Evolutionary conservation across 2,329 filamentous ascomycete species (phyloP), one percentile per base, ranked within the genome.

Genomic region (Microdochium bolleyi): DNA sequence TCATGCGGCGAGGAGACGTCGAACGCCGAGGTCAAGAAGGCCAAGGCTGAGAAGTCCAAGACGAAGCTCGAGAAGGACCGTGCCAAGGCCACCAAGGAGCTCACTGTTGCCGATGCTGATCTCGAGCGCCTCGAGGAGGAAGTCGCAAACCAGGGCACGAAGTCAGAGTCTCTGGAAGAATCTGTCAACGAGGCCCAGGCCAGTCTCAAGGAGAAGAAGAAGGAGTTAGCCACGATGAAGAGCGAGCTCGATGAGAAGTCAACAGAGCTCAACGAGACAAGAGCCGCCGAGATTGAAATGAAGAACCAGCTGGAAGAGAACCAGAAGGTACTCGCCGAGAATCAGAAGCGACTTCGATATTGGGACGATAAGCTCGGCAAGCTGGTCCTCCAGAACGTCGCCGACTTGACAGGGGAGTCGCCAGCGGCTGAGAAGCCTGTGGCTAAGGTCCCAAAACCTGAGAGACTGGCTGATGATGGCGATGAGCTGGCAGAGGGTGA

Each of bases 281-380:
- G 92, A 10, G 92, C 90, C 0, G 76, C 87, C 2, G 94, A 99
- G 69, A 96, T 99, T 56, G 94, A 99, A 70, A 96, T 97, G 91
- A 88, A 89, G 57, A 97, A 97, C 71, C 95, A 95, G 73, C 84
- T 99, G 1, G 94, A 97, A 64, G 92, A 97, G 65, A 94, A 92
- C 67, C 88, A 96, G 59, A 99, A 99, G 72, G 82, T 86, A 10
- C 79, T 97, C 14, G 70, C 74, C 0, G 92, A 97, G 64, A 96
- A 95, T 69, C 85, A 95, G 67, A 92, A 89, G 70, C 84, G 88
- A 55, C 79, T 88, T 41, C 80, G 78, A 37, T 89, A 96, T 73
- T 97, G 92, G 91, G 77, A 91, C 52, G 89, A 96, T 55, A 96
- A 97, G 73, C 76, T 95, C 9, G 78, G 79, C 51, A 97, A 96